Evolutionary conservation across 208 protist species (phyloP).

Genomic region (Trypanosoma mega): DNA sequence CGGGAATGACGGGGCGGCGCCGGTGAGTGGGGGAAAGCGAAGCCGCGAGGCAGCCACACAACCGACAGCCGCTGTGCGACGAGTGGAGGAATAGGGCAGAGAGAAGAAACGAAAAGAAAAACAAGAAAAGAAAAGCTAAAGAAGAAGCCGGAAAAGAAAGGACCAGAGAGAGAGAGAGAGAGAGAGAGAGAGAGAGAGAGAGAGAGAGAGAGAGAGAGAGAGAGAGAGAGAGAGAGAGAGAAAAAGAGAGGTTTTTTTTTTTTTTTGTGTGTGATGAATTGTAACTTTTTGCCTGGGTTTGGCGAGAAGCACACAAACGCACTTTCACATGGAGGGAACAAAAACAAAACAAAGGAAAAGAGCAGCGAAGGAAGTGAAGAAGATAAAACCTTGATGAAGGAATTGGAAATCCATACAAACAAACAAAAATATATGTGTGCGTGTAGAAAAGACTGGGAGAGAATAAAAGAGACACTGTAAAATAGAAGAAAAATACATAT

Average conservation of each 20-base stretch:
- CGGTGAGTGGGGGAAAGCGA: slow-evolving; percentile 6
- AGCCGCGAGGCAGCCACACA: slow-evolving; percentile 1
- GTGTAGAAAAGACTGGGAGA: no score
- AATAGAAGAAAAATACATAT: neutral
- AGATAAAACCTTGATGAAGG: no score
- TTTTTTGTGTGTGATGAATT: slow-evolving; percentile 10
- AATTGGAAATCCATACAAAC: no score
- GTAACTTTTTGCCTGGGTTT: slow-evolving; percentile 1
- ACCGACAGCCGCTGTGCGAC: slow-evolving; percentile 14
- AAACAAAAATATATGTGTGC: no score
- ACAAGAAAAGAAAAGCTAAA: slow-evolving; percentile 2
- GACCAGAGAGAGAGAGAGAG: slow-evolving; percentile 19
- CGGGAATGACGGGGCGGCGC: slow-evolving; percentile 20
- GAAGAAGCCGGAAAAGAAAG: neutral
- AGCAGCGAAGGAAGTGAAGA: no score
- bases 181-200: slow-evolving; percentile 16
- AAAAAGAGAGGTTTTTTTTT: slow-evolving; percentile 7
- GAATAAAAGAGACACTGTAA: no score
- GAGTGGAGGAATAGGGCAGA: slow-evolving; percentile 19
- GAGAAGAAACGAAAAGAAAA: no score
- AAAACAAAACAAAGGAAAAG: no score
- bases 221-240: slow-evolving; percentile 13
- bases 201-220: slow-evolving; percentile 12
- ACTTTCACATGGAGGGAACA: no score
- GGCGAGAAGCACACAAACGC: neutral